Percentiles rank a stretch among this genome's conserved stretches.
Evolutionary conservation across 805 yeast genomes (phyloP).

Genomic region (Yarrowia divulgata): DNA sequence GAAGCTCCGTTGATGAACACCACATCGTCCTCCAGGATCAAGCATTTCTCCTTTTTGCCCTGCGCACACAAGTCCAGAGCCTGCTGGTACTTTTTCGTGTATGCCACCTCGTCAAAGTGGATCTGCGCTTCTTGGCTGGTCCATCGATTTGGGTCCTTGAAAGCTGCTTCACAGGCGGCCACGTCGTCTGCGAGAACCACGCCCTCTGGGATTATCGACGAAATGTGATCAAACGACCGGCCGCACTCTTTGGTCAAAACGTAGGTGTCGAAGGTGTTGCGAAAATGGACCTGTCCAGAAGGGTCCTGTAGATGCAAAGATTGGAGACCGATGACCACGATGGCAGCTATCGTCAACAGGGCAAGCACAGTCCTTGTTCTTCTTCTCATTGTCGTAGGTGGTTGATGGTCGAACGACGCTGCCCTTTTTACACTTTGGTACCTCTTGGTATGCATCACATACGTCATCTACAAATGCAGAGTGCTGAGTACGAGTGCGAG

Average conservation of each 20-base stretch:
- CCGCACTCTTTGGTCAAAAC: slow-evolving; percentile 20
- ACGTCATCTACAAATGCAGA: no score
- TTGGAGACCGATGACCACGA: neutral
- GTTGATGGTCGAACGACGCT: no score
- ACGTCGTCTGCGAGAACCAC: neutral
- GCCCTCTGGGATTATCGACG: slow-evolving; percentile 3
- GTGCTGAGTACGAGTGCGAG: no score
- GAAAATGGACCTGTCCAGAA: neutral
- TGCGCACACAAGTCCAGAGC: slow-evolving; percentile 10
- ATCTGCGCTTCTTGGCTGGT: neutral
- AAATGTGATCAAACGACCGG: neutral
- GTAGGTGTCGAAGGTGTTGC: slow-evolving; percentile 9
- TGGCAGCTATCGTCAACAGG: no score
- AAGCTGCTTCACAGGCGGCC: neutral
- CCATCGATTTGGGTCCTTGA: neutral
- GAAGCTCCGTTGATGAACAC: slow-evolving; percentile 1
- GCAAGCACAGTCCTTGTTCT: no score
- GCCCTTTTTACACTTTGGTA: no score
- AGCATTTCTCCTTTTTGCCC: neutral
- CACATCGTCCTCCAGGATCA: slow-evolving; percentile 21
- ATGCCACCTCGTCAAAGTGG: slow-evolving; percentile 17
- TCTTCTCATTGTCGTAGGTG: no score
- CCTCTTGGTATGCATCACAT: no score
- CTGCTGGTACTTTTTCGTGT: slow-evolving; percentile 20
- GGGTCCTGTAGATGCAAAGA: neutral